These are phyloP conservation scores for Ceratobasidium sp. DNA, from an alignment of 1,284 basidiomycete genomes.

Conservation along the genomic window DNA sequence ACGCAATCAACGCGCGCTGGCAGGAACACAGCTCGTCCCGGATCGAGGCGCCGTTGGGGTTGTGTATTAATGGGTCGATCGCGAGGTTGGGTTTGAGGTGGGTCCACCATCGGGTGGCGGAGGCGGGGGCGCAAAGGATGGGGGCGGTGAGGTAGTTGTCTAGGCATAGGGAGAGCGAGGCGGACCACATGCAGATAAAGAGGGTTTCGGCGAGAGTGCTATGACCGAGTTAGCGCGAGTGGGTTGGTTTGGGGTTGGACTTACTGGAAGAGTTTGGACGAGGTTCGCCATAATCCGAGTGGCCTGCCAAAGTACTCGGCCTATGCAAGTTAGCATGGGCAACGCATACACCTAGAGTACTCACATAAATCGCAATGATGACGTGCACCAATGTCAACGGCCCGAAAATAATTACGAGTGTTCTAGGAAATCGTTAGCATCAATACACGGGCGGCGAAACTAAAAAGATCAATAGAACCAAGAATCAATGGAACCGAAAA, in stretches of 20 bases:
- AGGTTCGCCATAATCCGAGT: constrained; percentile 86
- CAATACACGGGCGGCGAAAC: neutral
- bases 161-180: constrained; percentile 84
- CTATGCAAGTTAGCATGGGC: constrained; percentile 50
- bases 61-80: constrained; percentile 46
- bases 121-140: constrained; percentile 71
- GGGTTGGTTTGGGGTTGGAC: neutral
- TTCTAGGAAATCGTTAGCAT: constrained; percentile 54
- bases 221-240: neutral
- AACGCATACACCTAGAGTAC: constrained; percentile 45
- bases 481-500: neutral
- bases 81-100: constrained; percentile 56
- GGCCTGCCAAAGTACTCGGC: constrained; percentile 91
- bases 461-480: neutral
- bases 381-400: constrained; percentile 86
- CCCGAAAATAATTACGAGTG: constrained; percentile 85
- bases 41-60: constrained; percentile 12
- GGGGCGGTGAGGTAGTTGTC: constrained; percentile 91
- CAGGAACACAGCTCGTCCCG: constrained; percentile 41
- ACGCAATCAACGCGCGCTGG: constrained; percentile 40
- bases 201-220: constrained; percentile 77
- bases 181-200: constrained; percentile 91
- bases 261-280: constrained; percentile 72
- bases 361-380: constrained; percentile 79
- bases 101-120: constrained; percentile 74